A percentile compares a stretch with the other conserved stretches of the same genome.
Evolutionary conservation across 1,139 yeast genomes (phyloP).

Genomic region (Pichia sp.): DNA sequence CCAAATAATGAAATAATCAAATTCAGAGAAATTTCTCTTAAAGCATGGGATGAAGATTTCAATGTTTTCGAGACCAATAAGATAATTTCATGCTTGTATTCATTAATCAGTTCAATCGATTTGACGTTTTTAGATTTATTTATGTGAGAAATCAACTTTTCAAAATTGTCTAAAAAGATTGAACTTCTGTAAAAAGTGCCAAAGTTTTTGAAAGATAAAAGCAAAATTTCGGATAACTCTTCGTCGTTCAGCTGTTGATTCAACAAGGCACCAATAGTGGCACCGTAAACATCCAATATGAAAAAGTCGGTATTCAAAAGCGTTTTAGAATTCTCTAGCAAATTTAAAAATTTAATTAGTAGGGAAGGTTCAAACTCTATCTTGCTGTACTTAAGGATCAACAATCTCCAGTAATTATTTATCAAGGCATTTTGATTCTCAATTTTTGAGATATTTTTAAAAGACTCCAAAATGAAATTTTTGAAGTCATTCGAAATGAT

Average conservation of each 20-base stretch:
- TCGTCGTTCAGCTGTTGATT: constrained; percentile 15
- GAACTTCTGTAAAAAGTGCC: constrained; percentile 12
- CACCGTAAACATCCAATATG: constrained; percentile 21
- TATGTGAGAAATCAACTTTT: constrained; percentile 10
- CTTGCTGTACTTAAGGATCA: constrained; percentile 24
- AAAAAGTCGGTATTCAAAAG: constrained; percentile 11
- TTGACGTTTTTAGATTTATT: background rate
- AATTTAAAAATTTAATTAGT: constrained; percentile 14
- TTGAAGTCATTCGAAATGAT: constrained; percentile 25
- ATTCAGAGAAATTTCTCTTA: constrained; percentile 20
- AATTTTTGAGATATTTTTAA: constrained; percentile 11
- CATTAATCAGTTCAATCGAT: constrained; percentile 8
- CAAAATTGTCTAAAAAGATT: constrained; percentile 14
- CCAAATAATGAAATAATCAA: constrained; percentile 17
- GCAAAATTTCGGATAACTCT: constrained; percentile 10
- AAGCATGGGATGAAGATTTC: constrained; percentile 17
- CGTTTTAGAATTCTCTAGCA: constrained; percentile 3
- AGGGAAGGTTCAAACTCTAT: constrained; percentile 12
- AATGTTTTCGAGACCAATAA: constrained; percentile 14
- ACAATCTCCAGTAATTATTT: constrained; percentile 35
- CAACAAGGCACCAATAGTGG: constrained; percentile 19
- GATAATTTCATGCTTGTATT: constrained; percentile 9
- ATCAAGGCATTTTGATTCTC: constrained; percentile 20
- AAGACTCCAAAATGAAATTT: constrained; percentile 15
- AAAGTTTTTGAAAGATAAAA: constrained; percentile 8